These are phyloP conservation scores for Inonotus hispidus DNA, from an alignment of 1,284 basidiomycete species.

Conservation along the genomic window DNA sequence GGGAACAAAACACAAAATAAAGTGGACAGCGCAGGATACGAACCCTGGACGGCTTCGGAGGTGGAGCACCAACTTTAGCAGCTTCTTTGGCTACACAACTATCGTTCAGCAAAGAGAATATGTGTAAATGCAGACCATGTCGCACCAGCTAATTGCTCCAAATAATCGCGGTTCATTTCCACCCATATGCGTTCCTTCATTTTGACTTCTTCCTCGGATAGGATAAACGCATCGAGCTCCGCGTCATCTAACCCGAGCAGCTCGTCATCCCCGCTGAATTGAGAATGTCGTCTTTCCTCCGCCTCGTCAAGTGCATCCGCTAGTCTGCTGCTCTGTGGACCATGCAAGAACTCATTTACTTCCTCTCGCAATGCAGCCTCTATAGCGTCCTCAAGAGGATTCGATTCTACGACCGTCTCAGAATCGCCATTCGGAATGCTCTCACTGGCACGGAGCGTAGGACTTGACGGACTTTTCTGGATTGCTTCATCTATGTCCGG, in stretches of 20 bases:
- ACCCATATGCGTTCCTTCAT: conserved; percentile 97
- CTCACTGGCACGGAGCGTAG: not conserved
- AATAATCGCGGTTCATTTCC: conserved; percentile 90
- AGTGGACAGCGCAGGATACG: conserved; percentile 37
- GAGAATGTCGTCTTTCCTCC: conserved; percentile 50
- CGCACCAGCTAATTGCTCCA: conserved; percentile 84
- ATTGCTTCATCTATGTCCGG: conserved; percentile 16
- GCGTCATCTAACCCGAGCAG: conserved; percentile 85
- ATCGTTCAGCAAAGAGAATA: conserved; percentile 38
- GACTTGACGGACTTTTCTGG: not conserved
- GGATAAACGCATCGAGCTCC: conserved; percentile 83
- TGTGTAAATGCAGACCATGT: conserved; percentile 5
- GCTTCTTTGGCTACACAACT: conserved; percentile 59
- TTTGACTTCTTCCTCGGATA: conserved; percentile 82
- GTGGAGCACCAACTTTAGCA: conserved; percentile 39
- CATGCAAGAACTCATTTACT: conserved; percentile 57
- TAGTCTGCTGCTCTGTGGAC: conserved; percentile 50
- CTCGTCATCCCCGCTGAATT: conserved; percentile 53
- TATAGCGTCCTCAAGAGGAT: conserved; percentile 40
- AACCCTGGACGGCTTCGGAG: conserved; percentile 70
- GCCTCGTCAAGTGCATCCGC: conserved; percentile 57
- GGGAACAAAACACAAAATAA: too few species aligned
- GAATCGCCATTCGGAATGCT: not conserved
- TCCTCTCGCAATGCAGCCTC: conserved; percentile 58
- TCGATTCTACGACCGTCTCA: not conserved